These are phyloP conservation scores for Phylloporus rhodoxanthus DNA, from an alignment of 768 basidiomycete species.

Conservation along the genomic window DNA sequence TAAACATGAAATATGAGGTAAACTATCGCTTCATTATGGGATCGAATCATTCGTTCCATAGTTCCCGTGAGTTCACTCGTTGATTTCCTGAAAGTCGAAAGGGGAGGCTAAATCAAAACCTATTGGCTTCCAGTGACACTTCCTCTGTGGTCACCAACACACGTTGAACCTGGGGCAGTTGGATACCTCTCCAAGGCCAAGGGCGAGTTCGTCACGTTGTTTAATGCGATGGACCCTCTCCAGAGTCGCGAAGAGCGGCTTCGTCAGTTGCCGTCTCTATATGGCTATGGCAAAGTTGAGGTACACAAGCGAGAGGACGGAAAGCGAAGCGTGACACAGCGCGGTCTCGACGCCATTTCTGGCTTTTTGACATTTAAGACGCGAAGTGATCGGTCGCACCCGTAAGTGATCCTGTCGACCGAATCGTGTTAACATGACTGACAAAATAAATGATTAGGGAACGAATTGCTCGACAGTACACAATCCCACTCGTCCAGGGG, in stretches of 20 bases:
- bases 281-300: constrained; percentile 57
- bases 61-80: constrained; percentile 44
- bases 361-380: constrained; percentile 44
- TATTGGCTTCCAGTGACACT: constrained; percentile 42
- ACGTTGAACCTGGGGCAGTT: constrained; percentile 61
- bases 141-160: constrained; percentile 67
- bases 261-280: constrained; percentile 49
- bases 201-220: constrained; percentile 67
- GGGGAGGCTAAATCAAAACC: neutral
- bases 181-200: constrained; percentile 65
- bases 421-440: neutral
- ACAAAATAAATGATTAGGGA: constrained; percentile 28
- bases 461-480: constrained; percentile 46
- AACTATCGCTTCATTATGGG: constrained; percentile 53
- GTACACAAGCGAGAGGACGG: constrained; percentile 41
- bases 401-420: constrained; percentile 31
- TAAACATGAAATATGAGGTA: constrained; percentile 52
- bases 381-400: constrained; percentile 29
- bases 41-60: constrained; percentile 63
- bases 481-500: constrained; percentile 56
- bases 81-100: neutral
- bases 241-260: constrained; percentile 40
- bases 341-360: constrained; percentile 49
- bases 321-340: constrained; percentile 53
- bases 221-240: constrained; percentile 58